Conservation (phyloP, 139 green algal genomes). For the Parachlorella kessleri region DNA sequence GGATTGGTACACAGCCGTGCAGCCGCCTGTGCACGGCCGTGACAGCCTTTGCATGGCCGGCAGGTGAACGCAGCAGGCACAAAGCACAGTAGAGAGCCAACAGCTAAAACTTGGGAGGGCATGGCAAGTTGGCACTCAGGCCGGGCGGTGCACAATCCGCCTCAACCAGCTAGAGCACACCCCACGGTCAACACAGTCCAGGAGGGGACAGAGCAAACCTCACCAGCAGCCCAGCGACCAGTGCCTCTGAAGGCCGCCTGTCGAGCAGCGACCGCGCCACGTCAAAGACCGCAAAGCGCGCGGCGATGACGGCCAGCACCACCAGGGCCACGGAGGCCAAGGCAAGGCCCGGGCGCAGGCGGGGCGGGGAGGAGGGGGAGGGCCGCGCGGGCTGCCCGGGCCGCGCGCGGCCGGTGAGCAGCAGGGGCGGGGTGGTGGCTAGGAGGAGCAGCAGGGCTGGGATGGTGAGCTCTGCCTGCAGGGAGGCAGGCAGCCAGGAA, state of each 20-base stretch:
- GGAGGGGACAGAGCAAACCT: no score
- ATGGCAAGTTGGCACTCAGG: no score
- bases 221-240: constrained; percentile 69
- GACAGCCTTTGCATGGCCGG: no score
- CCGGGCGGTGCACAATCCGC: no score
- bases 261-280: constrained; percentile 61
- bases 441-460: constrained; percentile 48
- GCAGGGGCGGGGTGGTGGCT: constrained; percentile 55
- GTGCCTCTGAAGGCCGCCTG: constrained; percentile 73
- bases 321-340: constrained; percentile 14
- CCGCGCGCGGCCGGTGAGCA: constrained; percentile 39
- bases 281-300: constrained; percentile 90
- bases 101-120: no score
- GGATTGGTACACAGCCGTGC: no score
- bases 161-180: no score
- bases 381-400: not conserved
- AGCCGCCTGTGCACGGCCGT: no score
- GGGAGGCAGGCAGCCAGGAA: not conserved
- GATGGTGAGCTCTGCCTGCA: constrained; percentile 28
- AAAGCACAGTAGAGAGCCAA: no score
- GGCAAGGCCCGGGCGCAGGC: not conserved
- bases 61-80: no score
- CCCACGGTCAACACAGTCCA: no score
- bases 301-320: constrained; percentile 59
- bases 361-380: not conserved